A percentile compares a stretch with the other conserved stretches of the same genome.
Evolutionary conservation across 768 basidiomycete species (phyloP).

Genomic region (Asterophora parasitica): DNA sequence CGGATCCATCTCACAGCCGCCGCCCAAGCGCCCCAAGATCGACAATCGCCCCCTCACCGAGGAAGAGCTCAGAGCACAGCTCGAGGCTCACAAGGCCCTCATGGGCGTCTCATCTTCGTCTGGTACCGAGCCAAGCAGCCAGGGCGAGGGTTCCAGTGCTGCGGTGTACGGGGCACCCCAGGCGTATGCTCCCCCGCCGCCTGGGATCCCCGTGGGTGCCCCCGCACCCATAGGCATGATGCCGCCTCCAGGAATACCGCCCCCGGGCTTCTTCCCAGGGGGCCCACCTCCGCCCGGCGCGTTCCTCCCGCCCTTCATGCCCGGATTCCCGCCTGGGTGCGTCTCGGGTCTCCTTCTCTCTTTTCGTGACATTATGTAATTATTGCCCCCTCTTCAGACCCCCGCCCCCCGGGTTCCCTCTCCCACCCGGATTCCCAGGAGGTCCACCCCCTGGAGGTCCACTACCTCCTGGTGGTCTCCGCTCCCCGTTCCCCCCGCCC

Average conservation of each 20-base stretch:
- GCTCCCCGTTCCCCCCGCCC: constrained; percentile 26
- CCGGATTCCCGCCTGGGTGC: constrained; percentile 56
- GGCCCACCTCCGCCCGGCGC: constrained; percentile 35
- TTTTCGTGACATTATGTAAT: constrained; percentile 10
- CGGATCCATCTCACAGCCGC: constrained; percentile 78
- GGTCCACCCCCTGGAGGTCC: constrained; percentile 13
- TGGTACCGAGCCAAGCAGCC: constrained; percentile 33
- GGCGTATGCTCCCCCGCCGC: constrained; percentile 52
- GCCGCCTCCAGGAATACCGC: constrained; percentile 31
- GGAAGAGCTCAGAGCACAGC: constrained; percentile 78
- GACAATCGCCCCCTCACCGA: constrained; percentile 77
- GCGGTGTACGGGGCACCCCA: constrained; percentile 75
- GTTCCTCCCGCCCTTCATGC: constrained; percentile 49
- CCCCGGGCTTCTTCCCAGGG: constrained; percentile 38
- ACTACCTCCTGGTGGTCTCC: background rate
- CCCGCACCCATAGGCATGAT: constrained; percentile 21
- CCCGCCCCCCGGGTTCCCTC: constrained; percentile 42
- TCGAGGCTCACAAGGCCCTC: constrained; percentile 85
- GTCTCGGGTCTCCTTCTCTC: constrained; percentile 17
- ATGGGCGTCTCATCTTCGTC: constrained; percentile 62
- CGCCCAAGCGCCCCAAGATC: constrained; percentile 73
- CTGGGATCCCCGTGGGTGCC: constrained; percentile 28
- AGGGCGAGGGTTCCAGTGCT: constrained; percentile 17
- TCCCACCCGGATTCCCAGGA: constrained; percentile 15
- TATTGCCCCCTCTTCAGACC: constrained; percentile 52